Evolutionary conservation across 192 early-diverging fungal species (phyloP).

Genomic region (Backusella circina): DNA sequence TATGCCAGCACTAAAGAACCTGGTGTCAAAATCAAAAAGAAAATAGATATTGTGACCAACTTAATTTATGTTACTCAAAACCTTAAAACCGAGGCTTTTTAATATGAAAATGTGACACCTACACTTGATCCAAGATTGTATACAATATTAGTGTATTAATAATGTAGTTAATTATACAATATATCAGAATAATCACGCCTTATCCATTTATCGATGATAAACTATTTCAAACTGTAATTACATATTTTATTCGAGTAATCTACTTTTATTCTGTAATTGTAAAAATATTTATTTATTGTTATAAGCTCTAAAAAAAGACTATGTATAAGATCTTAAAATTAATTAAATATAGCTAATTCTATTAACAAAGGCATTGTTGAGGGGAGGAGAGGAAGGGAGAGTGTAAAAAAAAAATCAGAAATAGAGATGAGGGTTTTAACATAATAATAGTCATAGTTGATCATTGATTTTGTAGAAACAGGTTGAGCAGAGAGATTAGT

Average conservation of each 20-base stretch:
- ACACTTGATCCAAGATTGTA: neutral
- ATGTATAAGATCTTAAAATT: neutral
- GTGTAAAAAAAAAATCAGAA: neutral
- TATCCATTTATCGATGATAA: too few relatives aligned
- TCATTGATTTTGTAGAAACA: neutral
- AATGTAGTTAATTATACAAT: neutral
- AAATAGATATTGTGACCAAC: neutral
- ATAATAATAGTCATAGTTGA: neutral
- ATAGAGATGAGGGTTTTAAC: neutral
- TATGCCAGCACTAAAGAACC: neutral
- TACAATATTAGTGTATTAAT: neutral
- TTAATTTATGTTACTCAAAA: neutral
- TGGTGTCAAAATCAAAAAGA: neutral
- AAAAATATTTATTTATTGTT: neutral
- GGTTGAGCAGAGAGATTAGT: neutral
- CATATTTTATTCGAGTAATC: neutral
- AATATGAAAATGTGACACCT: neutral
- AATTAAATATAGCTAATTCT: neutral
- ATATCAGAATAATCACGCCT: neutral
- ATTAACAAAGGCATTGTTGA: neutral
- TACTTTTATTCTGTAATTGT: neutral
- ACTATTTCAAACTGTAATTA: neutral
- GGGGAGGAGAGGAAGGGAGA: neutral
- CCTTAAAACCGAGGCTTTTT: neutral
- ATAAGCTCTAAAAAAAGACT: neutral